Conservation (phyloP, 805 yeast species). For the Lipomyces chichibuensis region DNA sequence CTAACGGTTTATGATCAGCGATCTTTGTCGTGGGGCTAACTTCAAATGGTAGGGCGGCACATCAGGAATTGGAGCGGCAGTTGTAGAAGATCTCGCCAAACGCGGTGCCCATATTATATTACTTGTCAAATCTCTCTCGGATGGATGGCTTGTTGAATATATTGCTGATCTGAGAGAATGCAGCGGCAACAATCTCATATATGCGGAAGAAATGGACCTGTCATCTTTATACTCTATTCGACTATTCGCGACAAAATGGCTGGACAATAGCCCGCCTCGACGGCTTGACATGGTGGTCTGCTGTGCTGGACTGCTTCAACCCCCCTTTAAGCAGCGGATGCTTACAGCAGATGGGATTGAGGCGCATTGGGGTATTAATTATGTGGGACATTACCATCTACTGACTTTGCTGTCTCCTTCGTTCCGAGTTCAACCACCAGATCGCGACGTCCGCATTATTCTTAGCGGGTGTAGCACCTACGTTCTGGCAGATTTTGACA, state of each 20-base stretch:
- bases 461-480: conserved; percentile 80
- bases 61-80: conserved; percentile 80
- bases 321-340: conserved; percentile 66
- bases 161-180: conserved; percentile 72
- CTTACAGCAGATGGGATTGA: conserved; percentile 83
- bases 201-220: conserved; percentile 89
- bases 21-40: conserved; percentile 49
- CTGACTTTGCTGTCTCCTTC: conserved; percentile 81
- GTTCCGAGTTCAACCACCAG: conserved; percentile 86
- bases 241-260: conserved; percentile 91
- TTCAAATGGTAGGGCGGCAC: conserved; percentile 72
- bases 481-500: conserved; percentile 67
- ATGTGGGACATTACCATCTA: conserved; percentile 77
- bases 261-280: conserved; percentile 87
- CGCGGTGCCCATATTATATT: conserved; percentile 87
- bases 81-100: conserved; percentile 71
- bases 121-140: conserved; percentile 63
- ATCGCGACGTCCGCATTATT: conserved; percentile 85
- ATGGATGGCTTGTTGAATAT: conserved; percentile 78
- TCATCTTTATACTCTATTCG: conserved; percentile 73
- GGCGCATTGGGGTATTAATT: conserved; percentile 80
- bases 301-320: conserved; percentile 81
- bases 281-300: conserved; percentile 87
- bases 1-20: not conserved
- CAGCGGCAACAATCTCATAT: conserved; percentile 73